Base-by-base conservation (phyloP, 495 filamentous ascomycete species). In the Hypoxylon trugodes region DNA sequence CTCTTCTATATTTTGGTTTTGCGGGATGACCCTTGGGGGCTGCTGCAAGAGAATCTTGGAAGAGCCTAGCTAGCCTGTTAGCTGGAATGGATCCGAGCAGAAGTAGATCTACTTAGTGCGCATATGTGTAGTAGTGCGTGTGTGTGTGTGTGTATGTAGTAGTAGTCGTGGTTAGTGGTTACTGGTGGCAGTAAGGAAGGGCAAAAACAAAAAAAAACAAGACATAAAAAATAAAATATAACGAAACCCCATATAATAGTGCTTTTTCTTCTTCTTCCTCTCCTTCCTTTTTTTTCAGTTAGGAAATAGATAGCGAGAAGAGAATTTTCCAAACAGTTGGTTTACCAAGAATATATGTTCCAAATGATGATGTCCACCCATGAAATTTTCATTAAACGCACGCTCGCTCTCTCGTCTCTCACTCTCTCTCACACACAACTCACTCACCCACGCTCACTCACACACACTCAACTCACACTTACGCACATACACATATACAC, bases 1-100 rank as follows among this genome's bases (percentile, higher is more conserved):
- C 52, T 59, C 61, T 66, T 69, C 43, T 68, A 65, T 65, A 64
- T 37, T 63, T 64, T 65, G 66, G 43, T 55, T n/a, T n/a, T 64
- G 66, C 66, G 69, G 65, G 66, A 71, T 66, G 54, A 66, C 66
- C 66, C 69, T 69, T 66, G 59, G 58, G 62, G 65, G 65, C 54
- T 56, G 60, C 65, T 64, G 65, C 65, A 68, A 59, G 49, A 63
- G 60, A 67, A 67, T 67, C 64, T 67, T 62, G 64, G 64, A 67
- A 61, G 46, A 62, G 64, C 53, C 64, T 67, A 67, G 64, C 52
- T 67, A 67, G 58, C 48, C 58, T 53, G 58, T 67, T 67, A 67
- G 64, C 64, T 67, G 64, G 64, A 67, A 67, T 59, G 64, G 53
- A 47, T 58, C 60, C 64, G 64, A 62, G 59, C 48, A 50, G 37